Conservation (phyloP, 2,329 filamentous ascomycete genomes). For the Zasmidium citrigriseum region DNA sequence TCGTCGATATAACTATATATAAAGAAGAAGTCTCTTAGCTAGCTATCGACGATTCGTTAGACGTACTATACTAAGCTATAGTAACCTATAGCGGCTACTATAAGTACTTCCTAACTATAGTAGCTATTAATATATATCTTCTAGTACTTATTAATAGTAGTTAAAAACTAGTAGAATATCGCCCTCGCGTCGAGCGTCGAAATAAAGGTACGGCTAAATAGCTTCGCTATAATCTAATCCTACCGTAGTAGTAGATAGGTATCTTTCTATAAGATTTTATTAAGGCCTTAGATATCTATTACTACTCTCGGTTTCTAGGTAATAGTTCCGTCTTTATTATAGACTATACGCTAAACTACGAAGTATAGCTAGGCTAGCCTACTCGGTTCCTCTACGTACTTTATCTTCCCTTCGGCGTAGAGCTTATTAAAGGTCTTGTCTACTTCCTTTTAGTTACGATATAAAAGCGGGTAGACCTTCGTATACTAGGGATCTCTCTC, state of each 20-base stretch:
- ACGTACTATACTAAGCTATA: conserved; percentile 1
- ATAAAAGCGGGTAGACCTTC: background rate
- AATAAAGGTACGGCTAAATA: conserved; percentile 1
- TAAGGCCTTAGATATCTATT: conserved; percentile 1
- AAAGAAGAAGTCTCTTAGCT: background rate
- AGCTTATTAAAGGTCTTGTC: background rate
- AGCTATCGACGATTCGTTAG: background rate
- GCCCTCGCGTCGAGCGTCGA: background rate
- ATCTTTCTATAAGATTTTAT: conserved; percentile 3
- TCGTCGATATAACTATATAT: conserved; percentile 1
- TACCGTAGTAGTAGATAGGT: background rate
- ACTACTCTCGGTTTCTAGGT: conserved; percentile 2
- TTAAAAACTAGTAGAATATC: conserved; percentile 3
- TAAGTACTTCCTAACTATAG: background rate
- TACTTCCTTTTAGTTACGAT: background rate
- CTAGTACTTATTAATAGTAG: background rate
- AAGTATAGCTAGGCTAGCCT: background rate
- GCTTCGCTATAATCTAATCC: background rate
- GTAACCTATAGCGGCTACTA: background rate
- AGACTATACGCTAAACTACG: background rate
- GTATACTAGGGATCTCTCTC: background rate
- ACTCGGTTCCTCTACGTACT: background rate
- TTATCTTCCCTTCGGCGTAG: background rate
- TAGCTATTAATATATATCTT: background rate
- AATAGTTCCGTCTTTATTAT: background rate